These are phyloP conservation scores for Calvatia gigantea DNA, from an alignment of 768 basidiomycete species.

Conservation along the genomic window DNA sequence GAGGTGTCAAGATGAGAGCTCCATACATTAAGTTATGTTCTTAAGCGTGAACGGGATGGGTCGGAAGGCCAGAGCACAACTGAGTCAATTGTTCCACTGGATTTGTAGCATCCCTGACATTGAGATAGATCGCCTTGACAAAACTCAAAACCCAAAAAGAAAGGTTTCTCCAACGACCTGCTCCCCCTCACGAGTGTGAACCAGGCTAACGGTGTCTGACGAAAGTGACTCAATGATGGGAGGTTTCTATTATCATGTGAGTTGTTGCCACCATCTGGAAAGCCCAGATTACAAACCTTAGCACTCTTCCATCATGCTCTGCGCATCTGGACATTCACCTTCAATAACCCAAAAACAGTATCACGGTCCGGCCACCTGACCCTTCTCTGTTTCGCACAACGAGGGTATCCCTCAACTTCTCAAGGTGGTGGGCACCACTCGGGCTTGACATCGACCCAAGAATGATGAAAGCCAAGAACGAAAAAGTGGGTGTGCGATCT, in stretches of 20 bases:
- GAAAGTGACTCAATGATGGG: constrained; percentile 39
- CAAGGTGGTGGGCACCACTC: no score
- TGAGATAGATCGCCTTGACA: constrained; percentile 59
- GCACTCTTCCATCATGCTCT: constrained; percentile 53
- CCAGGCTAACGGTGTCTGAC: constrained; percentile 37
- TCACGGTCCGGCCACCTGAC: constrained; percentile 49
- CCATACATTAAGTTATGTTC: constrained; percentile 32
- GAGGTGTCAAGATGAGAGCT: constrained; percentile 21
- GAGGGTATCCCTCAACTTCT: constrained; percentile 36
- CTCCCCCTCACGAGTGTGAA: constrained; percentile 62
- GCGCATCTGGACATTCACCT: constrained; percentile 21
- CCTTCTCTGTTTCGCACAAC: constrained; percentile 49
- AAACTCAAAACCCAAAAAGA: background rate
- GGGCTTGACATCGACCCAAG: no score
- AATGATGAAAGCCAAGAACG: no score
- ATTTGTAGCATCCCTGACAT: constrained; percentile 48
- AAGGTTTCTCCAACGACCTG: constrained; percentile 24
- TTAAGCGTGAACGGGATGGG: constrained; percentile 1
- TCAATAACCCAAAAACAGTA: constrained; percentile 8
- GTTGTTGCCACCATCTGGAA: background rate
- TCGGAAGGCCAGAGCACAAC: constrained; percentile 24
- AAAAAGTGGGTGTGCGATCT: no score
- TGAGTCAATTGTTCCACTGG: constrained; percentile 46
- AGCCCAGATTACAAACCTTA: constrained; percentile 37
- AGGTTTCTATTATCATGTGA: constrained; percentile 33